Conservation (phyloP, 2,329 filamentous ascomycete species). For the Onygenales sp. region DNA sequence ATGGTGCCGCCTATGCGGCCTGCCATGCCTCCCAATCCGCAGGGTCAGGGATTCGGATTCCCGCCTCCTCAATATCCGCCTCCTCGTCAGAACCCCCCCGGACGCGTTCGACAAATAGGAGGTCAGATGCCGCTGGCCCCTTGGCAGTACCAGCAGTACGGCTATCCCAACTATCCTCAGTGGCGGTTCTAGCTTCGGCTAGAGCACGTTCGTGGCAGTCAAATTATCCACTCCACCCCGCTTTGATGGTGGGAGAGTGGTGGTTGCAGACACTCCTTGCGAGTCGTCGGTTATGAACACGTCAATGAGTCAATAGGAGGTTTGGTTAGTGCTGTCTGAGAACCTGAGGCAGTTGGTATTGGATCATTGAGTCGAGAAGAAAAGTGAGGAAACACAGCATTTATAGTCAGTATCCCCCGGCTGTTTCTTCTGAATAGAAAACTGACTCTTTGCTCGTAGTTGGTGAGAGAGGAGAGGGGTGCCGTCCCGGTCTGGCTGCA, state of each 20-base stretch:
- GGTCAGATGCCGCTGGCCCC: neutral
- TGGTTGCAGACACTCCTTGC: neutral
- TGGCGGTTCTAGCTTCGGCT: conserved; percentile 1
- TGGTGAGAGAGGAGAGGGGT: too few species aligned
- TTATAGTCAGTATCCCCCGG: too few species aligned
- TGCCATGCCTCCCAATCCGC: neutral
- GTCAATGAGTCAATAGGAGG: neutral
- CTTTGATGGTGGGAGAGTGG: neutral
- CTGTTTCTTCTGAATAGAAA: too few species aligned
- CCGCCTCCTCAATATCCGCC: conserved; percentile 5
- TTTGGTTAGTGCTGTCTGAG: neutral
- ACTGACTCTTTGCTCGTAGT: neutral
- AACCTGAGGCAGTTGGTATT: neutral
- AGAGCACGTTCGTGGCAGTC: neutral
- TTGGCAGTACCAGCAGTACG: conserved; percentile 3
- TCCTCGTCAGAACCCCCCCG: neutral
- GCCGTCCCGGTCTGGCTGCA: too few species aligned
- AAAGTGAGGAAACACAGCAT: neutral
- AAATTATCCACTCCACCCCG: neutral
- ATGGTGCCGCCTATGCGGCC: neutral
- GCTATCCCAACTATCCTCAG: neutral
- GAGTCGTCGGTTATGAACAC: neutral
- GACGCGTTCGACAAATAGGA: neutral
- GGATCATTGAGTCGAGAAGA: neutral
- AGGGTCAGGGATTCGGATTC: neutral